Conservation (phyloP, 2,329 filamentous ascomycete species). For the Cladosporium sphaerospermum region DNA sequence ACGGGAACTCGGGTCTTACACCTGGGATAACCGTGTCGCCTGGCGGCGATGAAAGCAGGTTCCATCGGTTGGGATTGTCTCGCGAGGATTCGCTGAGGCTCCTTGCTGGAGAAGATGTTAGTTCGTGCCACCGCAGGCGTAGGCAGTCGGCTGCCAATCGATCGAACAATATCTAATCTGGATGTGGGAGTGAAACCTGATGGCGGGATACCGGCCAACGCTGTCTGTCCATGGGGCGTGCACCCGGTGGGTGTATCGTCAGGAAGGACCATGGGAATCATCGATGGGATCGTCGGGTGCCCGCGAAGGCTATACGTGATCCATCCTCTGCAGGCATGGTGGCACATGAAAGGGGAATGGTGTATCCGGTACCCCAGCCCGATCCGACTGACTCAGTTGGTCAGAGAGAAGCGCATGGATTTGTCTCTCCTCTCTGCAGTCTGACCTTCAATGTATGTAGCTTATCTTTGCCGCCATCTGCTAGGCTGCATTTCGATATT, state of each 20-base stretch:
- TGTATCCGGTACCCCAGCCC: slow-evolving; percentile 1
- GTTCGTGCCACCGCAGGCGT: background rate
- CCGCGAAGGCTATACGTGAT: slow-evolving; percentile 2
- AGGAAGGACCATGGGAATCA: slow-evolving; percentile 1
- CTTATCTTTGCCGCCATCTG: background rate
- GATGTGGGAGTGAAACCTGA: slow-evolving; percentile 1
- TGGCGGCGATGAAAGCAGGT: background rate
- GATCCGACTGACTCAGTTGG: background rate
- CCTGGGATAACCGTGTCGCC: background rate
- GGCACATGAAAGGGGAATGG: slow-evolving; percentile 2
- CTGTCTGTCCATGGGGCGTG: slow-evolving; percentile 2
- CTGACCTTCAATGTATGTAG: slow-evolving; percentile 5
- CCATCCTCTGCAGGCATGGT: background rate
- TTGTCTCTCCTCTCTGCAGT: slow-evolving; percentile 1
- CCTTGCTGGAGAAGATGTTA: background rate
- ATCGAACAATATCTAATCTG: background rate
- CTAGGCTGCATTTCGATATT: background rate
- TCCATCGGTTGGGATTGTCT: background rate
- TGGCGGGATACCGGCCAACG: slow-evolving; percentile 1
- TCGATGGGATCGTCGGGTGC: background rate
- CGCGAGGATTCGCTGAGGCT: background rate
- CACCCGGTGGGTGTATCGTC: background rate
- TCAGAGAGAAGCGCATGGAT: background rate
- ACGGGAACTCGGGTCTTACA: background rate
- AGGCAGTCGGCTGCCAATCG: background rate